phyloP scores from a whole-genome alignment of 495 filamentous ascomycete genomes.

The Staphylotrichum longicolle region DNA sequence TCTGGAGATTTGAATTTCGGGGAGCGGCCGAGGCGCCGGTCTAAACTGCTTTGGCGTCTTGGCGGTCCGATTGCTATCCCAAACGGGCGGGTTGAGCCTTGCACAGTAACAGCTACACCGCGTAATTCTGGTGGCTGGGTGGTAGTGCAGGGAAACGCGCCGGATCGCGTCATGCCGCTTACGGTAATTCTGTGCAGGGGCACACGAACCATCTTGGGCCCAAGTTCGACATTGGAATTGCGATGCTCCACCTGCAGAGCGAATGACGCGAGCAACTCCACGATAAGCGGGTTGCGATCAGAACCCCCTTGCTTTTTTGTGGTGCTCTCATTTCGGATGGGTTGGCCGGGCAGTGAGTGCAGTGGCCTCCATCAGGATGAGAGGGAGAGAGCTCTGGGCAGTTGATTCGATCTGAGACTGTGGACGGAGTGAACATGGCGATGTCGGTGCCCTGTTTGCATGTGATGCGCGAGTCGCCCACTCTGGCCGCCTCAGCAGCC shows the following conservation, averaged over 20 bases:
- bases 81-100: slow-evolving; percentile 4
- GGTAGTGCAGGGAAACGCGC: slow-evolving; percentile 11
- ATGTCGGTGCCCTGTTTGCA: too few relatives aligned
- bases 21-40: neutral
- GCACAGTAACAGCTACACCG: neutral
- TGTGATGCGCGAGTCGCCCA: too few relatives aligned
- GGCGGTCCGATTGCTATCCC: slow-evolving; percentile 9
- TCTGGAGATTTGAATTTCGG: slow-evolving; percentile 27
- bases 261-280: slow-evolving; percentile 15
- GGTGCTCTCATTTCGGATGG: too few relatives aligned
- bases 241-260: slow-evolving; percentile 7
- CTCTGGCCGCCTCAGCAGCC: too few relatives aligned
- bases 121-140: slow-evolving; percentile 9
- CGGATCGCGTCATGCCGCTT: slow-evolving; percentile 9
- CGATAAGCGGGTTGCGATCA: slow-evolving; percentile 7
- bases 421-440: too few relatives aligned
- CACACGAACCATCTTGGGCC: slow-evolving; percentile 7
- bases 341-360: too few relatives aligned
- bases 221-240: slow-evolving; percentile 5
- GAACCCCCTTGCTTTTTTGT: slow-evolving; percentile 1
- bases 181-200: neutral
- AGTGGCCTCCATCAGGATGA: too few relatives aligned
- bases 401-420: too few relatives aligned
- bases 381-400: too few relatives aligned
- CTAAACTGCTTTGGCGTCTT: slow-evolving; percentile 19